Evolutionary conservation across 1,284 basidiomycete genomes (phyloP), one percentile per base, ranked within the genome.

Genomic region (Apiotrichum mycotoxinovorans): DNA sequence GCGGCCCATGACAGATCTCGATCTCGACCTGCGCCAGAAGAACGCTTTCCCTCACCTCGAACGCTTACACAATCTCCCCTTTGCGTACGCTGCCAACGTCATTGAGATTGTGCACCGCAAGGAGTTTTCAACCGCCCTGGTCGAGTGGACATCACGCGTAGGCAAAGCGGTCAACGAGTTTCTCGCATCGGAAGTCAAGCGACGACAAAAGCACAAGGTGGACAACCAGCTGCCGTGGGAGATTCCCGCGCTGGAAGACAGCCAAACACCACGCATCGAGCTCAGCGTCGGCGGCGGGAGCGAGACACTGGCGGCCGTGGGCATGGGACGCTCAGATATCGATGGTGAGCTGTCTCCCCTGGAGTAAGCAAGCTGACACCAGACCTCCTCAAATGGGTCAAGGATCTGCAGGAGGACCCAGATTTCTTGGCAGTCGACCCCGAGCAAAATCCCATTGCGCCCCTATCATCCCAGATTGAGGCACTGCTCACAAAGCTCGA

Each of bases 81-180:
- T 91, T 69, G 91, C 91, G 0, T 98, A 98, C 73, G 89, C 91
- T 0, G 89, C 91, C 1, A 92, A 93, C 0, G 83, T 97, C 1
- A 83, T 95, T 14, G 95, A 98, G 76, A 85, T 95, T 37, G 88
- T 95, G 0, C 81, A 94, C 54, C 80, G 95, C 53, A 88, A 89
- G 61, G 91, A 95, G 71, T 97, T 95, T 73, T 82, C 87, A 85
- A 62, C 77, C 82, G 73, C 54, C 69, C 87, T 93, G 72, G 85
- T 85, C 60, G 86, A 87, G 61, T 81, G 89, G 54, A 84, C 88
- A 0, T 85, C 88, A 61, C 84, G 83, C 42, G 85, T 93, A 54
- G 78, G 88, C 2, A 87, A 91, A 68, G 83, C 90, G 2, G 86
- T 93, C 85, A 87, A 87, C 2, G 89, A 86, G 66, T 67, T 45